Evolutionary conservation across 208 protist species (phyloP), one percentile per base, ranked within the genome.

Genomic region (Trypanosoma congolense): DNA sequence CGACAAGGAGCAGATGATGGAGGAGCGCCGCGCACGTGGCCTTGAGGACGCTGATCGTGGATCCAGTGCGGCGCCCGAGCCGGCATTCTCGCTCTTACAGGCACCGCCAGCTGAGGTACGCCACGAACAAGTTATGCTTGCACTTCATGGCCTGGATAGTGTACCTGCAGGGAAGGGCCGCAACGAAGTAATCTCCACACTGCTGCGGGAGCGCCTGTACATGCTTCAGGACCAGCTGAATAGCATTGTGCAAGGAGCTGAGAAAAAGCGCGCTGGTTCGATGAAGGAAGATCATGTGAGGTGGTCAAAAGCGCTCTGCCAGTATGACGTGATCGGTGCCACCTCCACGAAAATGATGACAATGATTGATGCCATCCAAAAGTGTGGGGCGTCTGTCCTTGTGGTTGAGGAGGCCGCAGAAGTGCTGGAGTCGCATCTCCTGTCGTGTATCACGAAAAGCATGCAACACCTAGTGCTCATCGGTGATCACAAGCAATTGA

Each of bases 321-420:
- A 8, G 24, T 52, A 52, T 25, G 21, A 22, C 12, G 21, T 52
- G 16, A 84, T 89, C 30, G 81, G 61, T 22, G 51, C 53, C 6
- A 89, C 81, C 12, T 79, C 78, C 12, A 72, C 67, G 3, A 72
- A 73, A 19, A 46, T 56, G 8, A 68, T 77, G 19, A 70, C 57
- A 36, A 30, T 76, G 42, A 21, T 29, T 8, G 38, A 5, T 2
- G 18, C 77, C 3, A 31, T 89, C 8, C 19, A 58, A 16, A 5
- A 18, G 3, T 42, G 70, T 10, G 16, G 8, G 12, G 12, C 70
- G 3, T 48, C 40, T 16, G 75, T 87, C 10, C n/a, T 89, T 10
- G 18, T 91, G 6, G 53, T 84, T 10, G 83, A 88, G 52, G 83
- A 92, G 56, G 77, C 80, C 4, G 77, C 67, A 10, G 77, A 86